Evolutionary conservation across 768 basidiomycete genomes (phyloP).

Genomic region (Lactarius hengduanensis): DNA sequence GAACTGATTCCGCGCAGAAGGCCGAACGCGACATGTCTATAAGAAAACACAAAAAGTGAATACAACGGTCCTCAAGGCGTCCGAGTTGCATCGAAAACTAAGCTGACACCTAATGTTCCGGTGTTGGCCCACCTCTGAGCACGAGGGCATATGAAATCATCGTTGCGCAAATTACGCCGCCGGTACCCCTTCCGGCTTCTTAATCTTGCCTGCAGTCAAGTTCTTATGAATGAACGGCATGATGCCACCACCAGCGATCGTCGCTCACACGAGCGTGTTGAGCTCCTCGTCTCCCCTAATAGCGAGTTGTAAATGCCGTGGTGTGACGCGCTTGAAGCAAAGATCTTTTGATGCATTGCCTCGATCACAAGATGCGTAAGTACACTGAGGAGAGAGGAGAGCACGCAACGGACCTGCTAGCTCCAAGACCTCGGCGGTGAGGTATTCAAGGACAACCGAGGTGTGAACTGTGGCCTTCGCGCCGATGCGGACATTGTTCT

Average conservation of each 20-base stretch:
- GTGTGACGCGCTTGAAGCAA: background rate
- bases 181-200: background rate
- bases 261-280: background rate
- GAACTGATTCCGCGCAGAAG: too few relatives aligned
- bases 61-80: too few relatives aligned
- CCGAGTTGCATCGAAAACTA: too few relatives aligned
- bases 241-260: background rate
- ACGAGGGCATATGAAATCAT: background rate
- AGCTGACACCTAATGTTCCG: constrained; percentile 38
- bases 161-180: background rate
- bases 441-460: background rate
- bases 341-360: background rate
- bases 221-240: background rate
- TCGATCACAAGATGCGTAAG: background rate
- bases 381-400: too few relatives aligned
- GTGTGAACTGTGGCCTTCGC: background rate
- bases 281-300: background rate
- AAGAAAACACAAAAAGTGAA: too few relatives aligned
- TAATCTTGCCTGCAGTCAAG: background rate
- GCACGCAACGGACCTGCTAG: background rate
- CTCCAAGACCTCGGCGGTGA: background rate
- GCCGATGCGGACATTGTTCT: background rate
- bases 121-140: background rate
- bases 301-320: background rate
- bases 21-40: too few relatives aligned